Conservation (phyloP, 306 rosid species). For the Vigna unguiculata region DNA sequence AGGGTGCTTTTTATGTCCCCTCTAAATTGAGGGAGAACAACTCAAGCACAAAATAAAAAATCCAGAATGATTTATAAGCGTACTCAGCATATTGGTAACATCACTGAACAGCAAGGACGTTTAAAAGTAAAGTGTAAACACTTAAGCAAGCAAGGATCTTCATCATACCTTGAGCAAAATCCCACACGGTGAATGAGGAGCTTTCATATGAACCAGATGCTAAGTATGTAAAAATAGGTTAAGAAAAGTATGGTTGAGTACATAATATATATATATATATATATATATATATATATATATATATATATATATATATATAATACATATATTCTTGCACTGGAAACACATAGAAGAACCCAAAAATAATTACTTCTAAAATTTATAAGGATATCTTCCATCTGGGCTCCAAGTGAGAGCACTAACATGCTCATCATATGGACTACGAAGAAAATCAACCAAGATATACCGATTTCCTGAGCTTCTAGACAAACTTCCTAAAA, state of each 20-base stretch:
- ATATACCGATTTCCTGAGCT: slow-evolving; percentile 85
- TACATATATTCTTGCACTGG: background rate
- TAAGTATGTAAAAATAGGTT: slow-evolving; percentile 69
- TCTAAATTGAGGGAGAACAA: slow-evolving; percentile 22
- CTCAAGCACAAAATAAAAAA: slow-evolving; percentile 1
- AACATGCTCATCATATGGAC: slow-evolving; percentile 73
- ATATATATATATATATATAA: too few species aligned
- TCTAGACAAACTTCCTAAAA: slow-evolving; percentile 78
- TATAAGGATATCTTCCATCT: slow-evolving; percentile 92
- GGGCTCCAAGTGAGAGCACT: slow-evolving; percentile 96
- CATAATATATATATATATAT: too few species aligned
- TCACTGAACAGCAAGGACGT: slow-evolving; percentile 10
- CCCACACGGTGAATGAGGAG: slow-evolving; percentile 91
- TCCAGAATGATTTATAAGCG: slow-evolving; percentile 13
- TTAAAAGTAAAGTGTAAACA: slow-evolving; percentile 21
- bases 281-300: too few species aligned
- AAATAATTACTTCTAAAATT: slow-evolving; percentile 11
- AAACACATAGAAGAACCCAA: slow-evolving; percentile 34
- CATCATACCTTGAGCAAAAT: slow-evolving; percentile 86
- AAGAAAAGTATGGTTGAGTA: slow-evolving; percentile 54
- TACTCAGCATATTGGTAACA: slow-evolving; percentile 36
- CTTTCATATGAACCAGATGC: slow-evolving; percentile 92
- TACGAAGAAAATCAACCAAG: slow-evolving; percentile 83
- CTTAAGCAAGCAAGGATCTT: slow-evolving; percentile 26
- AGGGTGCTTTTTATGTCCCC: slow-evolving; percentile 12